Conservation (phyloP, 257 asterid species). For the Primulina tabacum region DNA sequence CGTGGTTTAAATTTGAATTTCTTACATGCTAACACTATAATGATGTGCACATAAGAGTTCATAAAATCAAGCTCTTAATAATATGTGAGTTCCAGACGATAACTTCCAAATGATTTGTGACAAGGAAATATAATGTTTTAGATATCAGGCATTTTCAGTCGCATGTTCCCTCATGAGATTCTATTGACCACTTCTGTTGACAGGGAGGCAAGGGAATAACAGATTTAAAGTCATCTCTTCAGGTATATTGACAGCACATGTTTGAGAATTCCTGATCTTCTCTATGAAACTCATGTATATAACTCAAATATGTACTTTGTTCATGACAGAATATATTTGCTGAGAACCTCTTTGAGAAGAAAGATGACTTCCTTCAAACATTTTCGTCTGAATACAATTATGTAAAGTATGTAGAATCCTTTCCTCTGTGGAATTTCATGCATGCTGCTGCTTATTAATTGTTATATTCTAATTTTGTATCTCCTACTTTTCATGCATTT, state of each 20-base stretch:
- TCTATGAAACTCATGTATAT: slow-evolving; percentile 16
- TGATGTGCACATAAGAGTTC: not conserved
- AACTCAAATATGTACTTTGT: slow-evolving; percentile 17
- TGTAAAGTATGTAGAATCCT: slow-evolving; percentile 54
- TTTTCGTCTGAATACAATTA: slow-evolving; percentile 62
- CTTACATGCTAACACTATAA: too few species aligned
- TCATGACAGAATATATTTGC: slow-evolving; percentile 74
- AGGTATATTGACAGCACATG: slow-evolving; percentile 40
- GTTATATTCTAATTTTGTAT: slow-evolving; percentile 8
- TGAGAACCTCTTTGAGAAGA: slow-evolving; percentile 73
- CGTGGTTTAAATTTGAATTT: too few species aligned
- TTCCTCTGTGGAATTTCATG: not conserved
- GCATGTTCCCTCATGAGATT: slow-evolving; percentile 20
- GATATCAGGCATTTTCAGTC: slow-evolving; percentile 11
- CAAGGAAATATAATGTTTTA: slow-evolving; percentile 10
- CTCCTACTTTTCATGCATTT: slow-evolving; percentile 28
- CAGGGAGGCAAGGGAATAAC: slow-evolving; percentile 97
- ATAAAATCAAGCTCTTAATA: slow-evolving; percentile 12
- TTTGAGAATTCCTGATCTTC: slow-evolving; percentile 16
- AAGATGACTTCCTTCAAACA: slow-evolving; percentile 75
- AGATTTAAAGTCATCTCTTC: slow-evolving; percentile 70
- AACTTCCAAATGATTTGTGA: slow-evolving; percentile 14
- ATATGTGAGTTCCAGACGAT: not conserved
- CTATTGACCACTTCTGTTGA: slow-evolving; percentile 27
- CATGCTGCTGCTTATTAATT: slow-evolving; percentile 20